Conservation (phyloP, 371 early-diverging fungal genomes). For the Mucor indicus region DNA sequence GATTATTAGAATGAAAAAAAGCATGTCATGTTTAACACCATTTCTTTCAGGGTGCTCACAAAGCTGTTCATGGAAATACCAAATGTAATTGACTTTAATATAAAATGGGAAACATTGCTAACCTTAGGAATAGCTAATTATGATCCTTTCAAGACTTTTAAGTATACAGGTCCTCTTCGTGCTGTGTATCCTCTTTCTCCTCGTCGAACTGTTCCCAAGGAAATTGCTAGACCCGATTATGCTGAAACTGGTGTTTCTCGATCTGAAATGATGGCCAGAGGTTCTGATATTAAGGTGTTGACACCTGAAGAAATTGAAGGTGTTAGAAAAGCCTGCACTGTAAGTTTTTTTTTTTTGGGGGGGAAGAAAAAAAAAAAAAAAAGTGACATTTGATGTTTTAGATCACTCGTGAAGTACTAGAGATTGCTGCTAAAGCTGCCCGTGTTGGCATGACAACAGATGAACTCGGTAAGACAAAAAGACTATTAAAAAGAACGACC, state of each 20-base stretch:
- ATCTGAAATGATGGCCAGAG: slow-evolving; percentile 65
- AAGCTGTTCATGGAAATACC: slow-evolving; percentile 42
- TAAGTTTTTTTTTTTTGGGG: slow-evolving; percentile 22
- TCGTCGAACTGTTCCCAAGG: slow-evolving; percentile 67
- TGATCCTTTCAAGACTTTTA: slow-evolving; percentile 80
- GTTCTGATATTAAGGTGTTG: slow-evolving; percentile 66
- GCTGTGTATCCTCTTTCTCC: slow-evolving; percentile 87
- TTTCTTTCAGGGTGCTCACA: slow-evolving; percentile 51
- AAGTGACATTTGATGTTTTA: slow-evolving; percentile 6
- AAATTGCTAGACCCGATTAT: slow-evolving; percentile 85
- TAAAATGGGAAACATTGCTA: neutral
- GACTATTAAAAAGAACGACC: neutral
- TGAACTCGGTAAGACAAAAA: slow-evolving; percentile 59
- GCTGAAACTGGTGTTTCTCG: slow-evolving; percentile 68
- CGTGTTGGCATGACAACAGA: slow-evolving; percentile 89
- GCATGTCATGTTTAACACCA: neutral
- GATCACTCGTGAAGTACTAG: slow-evolving; percentile 86
- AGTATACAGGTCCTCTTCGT: slow-evolving; percentile 79
- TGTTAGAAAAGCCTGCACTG: slow-evolving; percentile 78
- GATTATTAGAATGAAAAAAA: neutral
- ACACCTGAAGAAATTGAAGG: slow-evolving; percentile 70
- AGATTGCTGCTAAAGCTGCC: slow-evolving; percentile 75
- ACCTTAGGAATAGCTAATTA: slow-evolving; percentile 46
- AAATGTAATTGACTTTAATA: slow-evolving; percentile 7
- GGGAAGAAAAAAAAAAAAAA: too few relatives aligned